phyloP scores from a whole-genome alignment of 306 rosid species.

The Glycine latifolia region DNA sequence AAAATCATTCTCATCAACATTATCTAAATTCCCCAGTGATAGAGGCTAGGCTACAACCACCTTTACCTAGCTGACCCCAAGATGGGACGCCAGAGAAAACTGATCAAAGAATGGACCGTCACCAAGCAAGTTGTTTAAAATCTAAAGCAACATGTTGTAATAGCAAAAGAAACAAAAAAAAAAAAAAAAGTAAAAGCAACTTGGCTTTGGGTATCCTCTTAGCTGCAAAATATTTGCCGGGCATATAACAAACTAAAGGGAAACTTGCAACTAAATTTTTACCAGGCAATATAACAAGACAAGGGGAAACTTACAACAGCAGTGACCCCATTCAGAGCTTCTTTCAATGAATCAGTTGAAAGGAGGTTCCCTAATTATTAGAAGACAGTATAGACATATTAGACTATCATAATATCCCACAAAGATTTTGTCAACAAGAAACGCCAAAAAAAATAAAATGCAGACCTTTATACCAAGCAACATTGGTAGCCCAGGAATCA shows the following conservation, averaged over 20 bases:
- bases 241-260: slow-evolving; percentile 37
- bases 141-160: slow-evolving; percentile 15
- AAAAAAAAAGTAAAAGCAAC: neutral
- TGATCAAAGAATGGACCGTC: neutral
- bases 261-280: slow-evolving; percentile 53
- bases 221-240: slow-evolving; percentile 19
- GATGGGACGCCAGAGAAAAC: slow-evolving; percentile 2
- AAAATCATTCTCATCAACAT: slow-evolving; percentile 16
- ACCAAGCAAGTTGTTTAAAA: slow-evolving; percentile 22
- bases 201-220: slow-evolving; percentile 17
- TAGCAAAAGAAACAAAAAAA: slow-evolving; percentile 14
- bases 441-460: neutral
- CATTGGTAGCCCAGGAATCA: slow-evolving; percentile 77
- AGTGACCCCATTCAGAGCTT: slow-evolving; percentile 83
- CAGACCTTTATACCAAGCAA: slow-evolving; percentile 90
- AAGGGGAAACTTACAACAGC: slow-evolving; percentile 75
- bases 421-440: slow-evolving; percentile 32
- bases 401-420: slow-evolving; percentile 38
- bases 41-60: slow-evolving; percentile 24
- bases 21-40: neutral
- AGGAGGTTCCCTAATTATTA: slow-evolving; percentile 82
- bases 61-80: slow-evolving; percentile 17
- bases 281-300: slow-evolving; percentile 19
- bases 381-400: slow-evolving; percentile 38
- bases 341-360: slow-evolving; percentile 78